Base-by-base conservation (phyloP, 371 early-diverging fungal species). In the Antonospora locustae region DNA sequence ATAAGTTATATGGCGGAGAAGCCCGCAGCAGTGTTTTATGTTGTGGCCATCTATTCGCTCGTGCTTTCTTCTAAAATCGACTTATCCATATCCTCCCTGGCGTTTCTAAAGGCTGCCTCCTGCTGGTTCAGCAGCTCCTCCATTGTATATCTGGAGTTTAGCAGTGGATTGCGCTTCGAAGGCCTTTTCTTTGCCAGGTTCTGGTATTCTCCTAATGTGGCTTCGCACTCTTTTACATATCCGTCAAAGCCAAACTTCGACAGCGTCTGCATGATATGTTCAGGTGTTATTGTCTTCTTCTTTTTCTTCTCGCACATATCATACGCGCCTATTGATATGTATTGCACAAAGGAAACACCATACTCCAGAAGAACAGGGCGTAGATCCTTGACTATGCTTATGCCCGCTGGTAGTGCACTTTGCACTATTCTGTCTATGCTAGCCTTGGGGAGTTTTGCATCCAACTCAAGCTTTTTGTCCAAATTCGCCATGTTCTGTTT, bases 211-310 rank as follows among this genome's bases (percentile, higher is more conserved):
- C 22, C 43, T 17, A 41, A 41, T 9, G 43, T 14, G 7, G 5
- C 43, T 14, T 41, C 5, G 22, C 16, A 16, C 14, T 5, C 19
- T 17, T 5, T 7, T 17, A 41, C 43, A 14, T 17, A 41, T 14
- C 22, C 43, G 9, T 41, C 43, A 41, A 41, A 43, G 71, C 84
- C 79, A n/a, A n/a, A n/a, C n/a, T n/a, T n/a, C n/a, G n/a, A n/a
- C 34, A 94, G 74, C 2, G 95, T 88, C 3, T 81, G 64, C 28
- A 89, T 77, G 2, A 97, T 85, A 71, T 97, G 95, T 61, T 94
- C 92, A 22, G 87, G 87, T 0, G 86, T 84, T 55, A 97, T 94
- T 1, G 94, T 94, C 76, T 94, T 97, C 69, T 88, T 90, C 14
- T 82, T 79, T 55, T 89, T 90, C 63, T 86, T 87, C 69, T 93